phyloP scores from a whole-genome alignment of 352 stramenopile species.

The Pythium coloratum region DNA sequence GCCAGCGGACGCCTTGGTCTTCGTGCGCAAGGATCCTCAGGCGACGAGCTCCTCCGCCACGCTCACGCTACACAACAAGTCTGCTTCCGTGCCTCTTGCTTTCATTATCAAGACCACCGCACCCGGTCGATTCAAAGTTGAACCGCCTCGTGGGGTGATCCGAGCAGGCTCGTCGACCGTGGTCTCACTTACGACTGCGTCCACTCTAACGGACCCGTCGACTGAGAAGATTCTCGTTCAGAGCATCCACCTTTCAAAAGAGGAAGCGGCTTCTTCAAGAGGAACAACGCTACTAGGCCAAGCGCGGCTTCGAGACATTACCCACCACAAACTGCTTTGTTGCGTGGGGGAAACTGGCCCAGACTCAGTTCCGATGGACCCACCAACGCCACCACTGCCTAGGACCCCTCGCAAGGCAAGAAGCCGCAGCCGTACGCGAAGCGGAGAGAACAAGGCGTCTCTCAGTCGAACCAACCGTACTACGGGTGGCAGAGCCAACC shows the following conservation, averaged over 20 bases:
- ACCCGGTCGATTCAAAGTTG: not conserved
- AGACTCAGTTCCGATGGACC: not conserved
- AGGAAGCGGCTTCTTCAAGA: not conserved
- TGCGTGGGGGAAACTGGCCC: not conserved
- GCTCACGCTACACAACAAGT: not conserved
- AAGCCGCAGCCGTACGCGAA: not conserved
- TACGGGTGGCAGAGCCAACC: not conserved
- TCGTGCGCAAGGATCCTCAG: not conserved
- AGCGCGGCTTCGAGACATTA: not conserved
- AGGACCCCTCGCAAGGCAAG: not conserved
- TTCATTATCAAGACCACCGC: not conserved
- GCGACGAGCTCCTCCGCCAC: not conserved
- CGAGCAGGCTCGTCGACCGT: not conserved
- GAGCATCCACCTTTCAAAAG: not conserved
- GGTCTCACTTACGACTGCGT: not conserved
- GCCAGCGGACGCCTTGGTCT: constrained; percentile 1
- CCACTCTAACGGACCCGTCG: not conserved
- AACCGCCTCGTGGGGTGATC: not conserved
- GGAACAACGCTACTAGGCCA: not conserved
- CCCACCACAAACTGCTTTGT: not conserved
- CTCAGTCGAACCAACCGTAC: not conserved
- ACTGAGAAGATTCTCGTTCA: not conserved
- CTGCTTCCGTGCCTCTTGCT: not conserved
- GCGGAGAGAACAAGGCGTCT: not conserved
- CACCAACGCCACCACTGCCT: not conserved